Evolutionary conservation across 1,139 yeast species (phyloP), one percentile per base, ranked within the genome.

Genomic region (Debaryomyces nepalensis): DNA sequence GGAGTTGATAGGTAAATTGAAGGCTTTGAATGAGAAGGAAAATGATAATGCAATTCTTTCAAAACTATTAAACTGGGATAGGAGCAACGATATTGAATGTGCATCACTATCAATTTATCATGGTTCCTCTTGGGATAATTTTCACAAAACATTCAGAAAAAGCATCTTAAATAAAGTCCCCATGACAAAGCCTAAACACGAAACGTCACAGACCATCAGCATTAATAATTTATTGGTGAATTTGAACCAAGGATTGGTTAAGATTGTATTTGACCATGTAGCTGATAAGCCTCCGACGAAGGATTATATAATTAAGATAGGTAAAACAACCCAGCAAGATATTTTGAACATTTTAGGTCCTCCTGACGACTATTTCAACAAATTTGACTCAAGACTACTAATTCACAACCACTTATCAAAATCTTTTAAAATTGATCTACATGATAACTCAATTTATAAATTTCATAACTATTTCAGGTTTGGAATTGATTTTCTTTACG

Each of bases 401-500:
- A 75, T 74, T 24, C 82, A 75, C 54, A 66, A 61, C 31, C 65
- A 63, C 34, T 49, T 62, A 19, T 41, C 51, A 18, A 50, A 54
- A 20, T 45, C 50, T 4, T 29, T 48, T 10, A 37, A 42, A 11
- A 26, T 44, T 9, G 48, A 39, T 24, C 36, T 44, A 26, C 49
- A 53, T 24, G 53, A 58, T 12, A 51, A 49, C 19, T 49, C 60
- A 8, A 59, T 61, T 35, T 60, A 57, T 48, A 75, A 73, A 46
- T 77, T 80, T 50, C 84, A 81, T 56, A 81, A 80, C 52, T 81
- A 81, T 54, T 81, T 71, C 55, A 58, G 67, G 20, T 66, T 59
- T 44, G 87, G 87, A 0, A 57, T 81, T 33, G 86, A 81, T 54
- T 58, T 80, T 4, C 57, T 80, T 26, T 81, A 79, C 53, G 74